These are phyloP conservation scores for Phytophthora tubulina DNA, from an alignment of 352 stramenopile species.

Conservation along the genomic window DNA sequence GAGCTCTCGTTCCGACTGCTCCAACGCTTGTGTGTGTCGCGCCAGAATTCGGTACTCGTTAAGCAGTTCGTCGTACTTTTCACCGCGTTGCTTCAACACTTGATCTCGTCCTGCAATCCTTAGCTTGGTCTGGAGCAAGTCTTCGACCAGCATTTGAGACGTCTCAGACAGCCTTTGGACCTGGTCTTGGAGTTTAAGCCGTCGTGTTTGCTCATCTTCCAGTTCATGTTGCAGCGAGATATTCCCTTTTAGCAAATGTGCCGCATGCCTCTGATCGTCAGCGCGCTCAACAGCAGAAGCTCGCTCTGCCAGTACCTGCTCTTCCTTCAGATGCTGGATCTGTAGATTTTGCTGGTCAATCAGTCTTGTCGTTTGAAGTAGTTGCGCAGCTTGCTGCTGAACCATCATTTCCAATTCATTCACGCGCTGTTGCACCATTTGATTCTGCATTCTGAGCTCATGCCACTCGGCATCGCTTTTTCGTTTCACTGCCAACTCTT, in stretches of 20 bases:
- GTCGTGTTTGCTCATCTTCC: background rate
- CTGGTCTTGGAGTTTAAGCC: constrained; percentile 3
- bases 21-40: constrained; percentile 37
- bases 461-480: constrained; percentile 14
- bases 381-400: constrained; percentile 17
- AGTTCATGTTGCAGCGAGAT: constrained; percentile 40
- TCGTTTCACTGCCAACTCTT: constrained; percentile 24
- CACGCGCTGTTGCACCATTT: constrained; percentile 13
- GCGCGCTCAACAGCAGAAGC: constrained; percentile 18
- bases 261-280: constrained; percentile 38
- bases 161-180: constrained; percentile 23
- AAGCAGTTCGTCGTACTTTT: constrained; percentile 35
- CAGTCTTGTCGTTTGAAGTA: constrained; percentile 32
- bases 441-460: constrained; percentile 11
- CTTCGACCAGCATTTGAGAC: constrained; percentile 30
- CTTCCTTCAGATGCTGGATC: constrained; percentile 35
- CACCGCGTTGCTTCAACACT: constrained; percentile 20
- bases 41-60: constrained; percentile 26
- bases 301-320: background rate
- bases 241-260: constrained; percentile 46
- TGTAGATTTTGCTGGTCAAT: constrained; percentile 43
- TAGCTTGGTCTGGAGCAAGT: constrained; percentile 25
- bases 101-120: constrained; percentile 6
- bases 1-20: constrained; percentile 47
- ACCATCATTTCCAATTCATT: constrained; percentile 9